Evolutionary conservation across 495 filamentous ascomycete species (phyloP), one percentile per base, ranked within the genome.

Genomic region (Penicillium dipodomyicola): DNA sequence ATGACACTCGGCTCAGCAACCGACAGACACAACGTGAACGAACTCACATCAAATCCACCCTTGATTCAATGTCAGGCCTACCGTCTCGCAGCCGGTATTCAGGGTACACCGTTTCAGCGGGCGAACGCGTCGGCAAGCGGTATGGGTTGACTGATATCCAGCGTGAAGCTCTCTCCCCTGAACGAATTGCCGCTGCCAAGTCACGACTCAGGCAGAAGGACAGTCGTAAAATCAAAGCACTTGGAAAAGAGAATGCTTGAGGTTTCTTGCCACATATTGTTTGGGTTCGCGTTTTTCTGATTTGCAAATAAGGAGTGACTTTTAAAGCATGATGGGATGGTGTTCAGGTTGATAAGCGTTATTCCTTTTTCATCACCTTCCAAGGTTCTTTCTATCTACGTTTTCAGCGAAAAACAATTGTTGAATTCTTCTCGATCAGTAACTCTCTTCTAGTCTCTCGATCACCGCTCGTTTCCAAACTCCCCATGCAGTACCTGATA

Each of bases 111-210:
- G 62, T 68, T 15, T 48, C 63, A 15, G 57, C 46, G 4, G 66
- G 72, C 39, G 74, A 80, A 14, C 73, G 71, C 32, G 70, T 75
- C 40, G 69, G 68, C 2, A 73, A 71, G 49, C 53, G 71, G 49
- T 63, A 67, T 44, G 71, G 67, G 42, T 49, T 70, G 17, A 41
- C 70, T 44, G 49, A 67, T 58, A 25, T 73, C 61, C 46, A 78
- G 27, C 57, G 75, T 15, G 75, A 76, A n/a, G 62, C 68, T 1
- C 58, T 90, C 20, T 77, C 86, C 4, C 72, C 82, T 2, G 84
- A 88, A 12, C 78, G 87, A 33, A 69, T 72, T 29, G 79, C 82
- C 15, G 87, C 86, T 7, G 88, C 88, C 4, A 78, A 81, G 59
- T 84, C 82, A 27, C 75, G 87, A 29, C 70, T 90, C 12, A 80